Evolutionary conservation across 345 rosid genomes (phyloP), one percentile per base, ranked within the genome.

Genomic region (Acer negundo): DNA sequence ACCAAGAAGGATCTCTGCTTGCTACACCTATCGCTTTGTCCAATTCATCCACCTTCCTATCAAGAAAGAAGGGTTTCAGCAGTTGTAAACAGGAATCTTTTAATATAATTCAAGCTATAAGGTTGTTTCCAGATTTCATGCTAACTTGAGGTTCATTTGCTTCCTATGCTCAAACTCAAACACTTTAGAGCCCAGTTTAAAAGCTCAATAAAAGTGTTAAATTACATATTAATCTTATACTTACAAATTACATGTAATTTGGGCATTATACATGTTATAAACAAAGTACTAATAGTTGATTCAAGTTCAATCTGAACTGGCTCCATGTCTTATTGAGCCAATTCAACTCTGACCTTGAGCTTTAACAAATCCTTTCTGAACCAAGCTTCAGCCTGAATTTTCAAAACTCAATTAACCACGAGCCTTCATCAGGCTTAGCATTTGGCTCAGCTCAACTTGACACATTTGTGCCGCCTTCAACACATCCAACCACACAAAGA

Each of bases 41-140:
- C 85, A 97, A 87, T 85, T 94, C 97, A 87, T 91, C 97, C 85
- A 97, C 97, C 99, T 94, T 91, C 91, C 92, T 87, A 90, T 89
- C 88, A 91, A 77, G 79, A 87, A 86, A 72, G 77, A 78, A 84
- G 69, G 44, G 75, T 80, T 70, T 89, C 89, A 92, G 86, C 76
- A 86, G 7, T 83, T 80, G 86, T 81, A 76, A 49, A 84, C 16
- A 42, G n/a, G 47, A 67, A 78, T 66, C 67, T 70, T 56, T 46
- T 49, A 49, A 47, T 22, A 65, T 42, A 13, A 68, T 64, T 22
- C 23, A 67, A 35, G 46, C 26, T 24, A 20, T 35, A 65, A 49
- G 68, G 31, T 53, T 51, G 22, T 22, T 22, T 58, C 63, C 16
- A 63, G 61, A 51, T 46, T 35, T 20, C 62, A 38, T 1, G 9